Evolutionary conservation across 2,329 filamentous ascomycete species (phyloP), one percentile per base, ranked within the genome.

Genomic region (Penicillium sp.): DNA sequence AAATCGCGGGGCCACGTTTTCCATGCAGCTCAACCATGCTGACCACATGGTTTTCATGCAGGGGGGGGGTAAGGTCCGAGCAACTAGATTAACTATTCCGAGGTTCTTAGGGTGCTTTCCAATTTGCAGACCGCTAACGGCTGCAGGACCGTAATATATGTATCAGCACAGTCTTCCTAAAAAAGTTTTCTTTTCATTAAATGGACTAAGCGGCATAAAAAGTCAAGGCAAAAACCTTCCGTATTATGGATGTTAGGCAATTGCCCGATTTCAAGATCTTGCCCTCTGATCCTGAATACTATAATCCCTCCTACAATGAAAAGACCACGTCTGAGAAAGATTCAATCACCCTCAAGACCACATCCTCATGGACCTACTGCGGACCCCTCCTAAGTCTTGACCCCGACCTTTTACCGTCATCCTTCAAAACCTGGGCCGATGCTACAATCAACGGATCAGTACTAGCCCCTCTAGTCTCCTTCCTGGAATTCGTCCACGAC

Each of bases 331-430:
- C 49, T 22, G 51, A 45, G n/a, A 50, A 56, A n/a, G 29, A 53
- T n/a, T 18, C 52, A 14, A 52, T 62, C 23, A 60, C 57, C 6
- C 48, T 66, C 25, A 65, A 61, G 22, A 46, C 29, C 4, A 54
- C 63, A n/a, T 65, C 64, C 3, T 78, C 75, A 51, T 79, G 76
- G 77, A 78, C 75, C 53, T 78, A 79, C 64, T 77, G 73, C 55
- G 77, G 77, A 1, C 76, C 77, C 15, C 65, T 78, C 6, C 63
- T 79, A 27, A 51, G 51, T 3, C 58, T 67, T 9, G 54, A 60
- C 20, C 51, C 62, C 14, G 60, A 67, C 15, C 54, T 22, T 15
- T 57, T 77, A 9, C 75, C 76, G 0, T 49, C 69, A 9, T 72
- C 68, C 56, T 70, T 78, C 48, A 60, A 76, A 55, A 72, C 76